These are phyloP conservation scores for Colletotrichum chrysophilum DNA, from an alignment of 2,329 filamentous ascomycete genomes.

Conservation along the genomic window DNA sequence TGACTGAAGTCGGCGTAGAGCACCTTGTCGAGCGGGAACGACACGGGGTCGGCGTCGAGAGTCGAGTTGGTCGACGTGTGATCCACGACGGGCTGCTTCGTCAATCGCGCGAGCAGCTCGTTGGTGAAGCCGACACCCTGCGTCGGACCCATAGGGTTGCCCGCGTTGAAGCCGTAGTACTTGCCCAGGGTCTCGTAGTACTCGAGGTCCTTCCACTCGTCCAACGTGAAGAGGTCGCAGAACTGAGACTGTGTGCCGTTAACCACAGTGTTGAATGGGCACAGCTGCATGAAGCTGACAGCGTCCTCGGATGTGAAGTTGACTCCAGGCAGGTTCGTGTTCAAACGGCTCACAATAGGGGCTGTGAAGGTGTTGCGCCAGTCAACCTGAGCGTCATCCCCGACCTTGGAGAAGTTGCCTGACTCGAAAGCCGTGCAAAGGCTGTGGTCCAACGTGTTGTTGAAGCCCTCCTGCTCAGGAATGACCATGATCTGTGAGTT, in stretches of 20 bases:
- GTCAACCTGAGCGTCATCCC: constrained; percentile 52
- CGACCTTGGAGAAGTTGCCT: constrained; percentile 54
- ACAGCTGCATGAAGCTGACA: constrained; percentile 84
- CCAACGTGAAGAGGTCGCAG: constrained; percentile 74
- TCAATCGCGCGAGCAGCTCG: constrained; percentile 84
- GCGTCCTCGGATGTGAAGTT: constrained; percentile 68
- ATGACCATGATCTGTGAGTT: constrained; percentile 68
- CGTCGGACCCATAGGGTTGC: constrained; percentile 79
- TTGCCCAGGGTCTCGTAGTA: constrained; percentile 83
- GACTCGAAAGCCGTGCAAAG: constrained; percentile 75
- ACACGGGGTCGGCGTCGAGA: constrained; percentile 68
- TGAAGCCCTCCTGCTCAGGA: constrained; percentile 68
- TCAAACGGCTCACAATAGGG: constrained; percentile 72
- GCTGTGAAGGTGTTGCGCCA: constrained; percentile 72
- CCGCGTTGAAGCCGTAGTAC: constrained; percentile 81
- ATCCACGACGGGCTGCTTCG: constrained; percentile 70
- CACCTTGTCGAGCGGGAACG: constrained; percentile 73
- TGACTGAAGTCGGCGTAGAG: constrained; percentile 93
- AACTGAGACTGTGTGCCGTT: constrained; percentile 69
- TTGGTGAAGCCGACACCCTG: constrained; percentile 90
- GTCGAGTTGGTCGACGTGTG: constrained; percentile 79
- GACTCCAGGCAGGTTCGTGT: constrained; percentile 69
- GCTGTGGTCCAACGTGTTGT: constrained; percentile 83
- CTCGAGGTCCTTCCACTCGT: constrained; percentile 81
- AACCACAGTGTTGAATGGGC: constrained; percentile 83